These are phyloP conservation scores for Erodium moschatum DNA, from an alignment of 441 rosid species.

Conservation along the genomic window DNA sequence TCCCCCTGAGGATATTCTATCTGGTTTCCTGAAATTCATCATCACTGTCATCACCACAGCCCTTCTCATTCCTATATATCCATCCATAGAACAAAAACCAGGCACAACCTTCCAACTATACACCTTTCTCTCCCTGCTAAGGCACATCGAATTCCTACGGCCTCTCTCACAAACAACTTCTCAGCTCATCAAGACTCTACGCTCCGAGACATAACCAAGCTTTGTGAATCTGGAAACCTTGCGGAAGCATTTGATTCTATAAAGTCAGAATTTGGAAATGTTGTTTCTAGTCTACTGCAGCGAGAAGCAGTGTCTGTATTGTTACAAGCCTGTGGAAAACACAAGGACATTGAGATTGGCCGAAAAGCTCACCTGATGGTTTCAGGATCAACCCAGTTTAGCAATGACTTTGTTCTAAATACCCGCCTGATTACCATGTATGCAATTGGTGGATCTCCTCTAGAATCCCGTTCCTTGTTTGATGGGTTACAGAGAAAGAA, in stretches of 20 bases:
- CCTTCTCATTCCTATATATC: not conserved
- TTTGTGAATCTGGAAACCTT: constrained; percentile 36
- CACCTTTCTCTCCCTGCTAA: constrained; percentile 20
- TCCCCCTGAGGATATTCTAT: too few relatives aligned
- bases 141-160: constrained; percentile 12
- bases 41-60: not conserved
- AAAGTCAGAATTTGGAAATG: constrained; percentile 17
- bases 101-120: constrained; percentile 10
- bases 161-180: constrained; percentile 12
- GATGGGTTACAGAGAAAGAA: constrained; percentile 38
- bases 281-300: constrained; percentile 20
- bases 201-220: constrained; percentile 30
- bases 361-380: constrained; percentile 38
- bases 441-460: constrained; percentile 39
- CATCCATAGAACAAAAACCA: not conserved
- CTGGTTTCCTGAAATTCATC: too few relatives aligned
- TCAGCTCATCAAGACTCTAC: constrained; percentile 19
- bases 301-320: constrained; percentile 44
- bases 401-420: constrained; percentile 39
- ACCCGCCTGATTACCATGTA: constrained; percentile 55
- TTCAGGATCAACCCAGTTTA: constrained; percentile 29
- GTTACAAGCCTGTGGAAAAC: constrained; percentile 44
- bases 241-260: constrained; percentile 32
- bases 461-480: constrained; percentile 42
- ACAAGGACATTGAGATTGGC: constrained; percentile 40